A percentile compares a stretch with the other conserved stretches of the same genome.
Conservation (phyloP, 345 rosid species). For the Aethionema arabicum region DNA sequence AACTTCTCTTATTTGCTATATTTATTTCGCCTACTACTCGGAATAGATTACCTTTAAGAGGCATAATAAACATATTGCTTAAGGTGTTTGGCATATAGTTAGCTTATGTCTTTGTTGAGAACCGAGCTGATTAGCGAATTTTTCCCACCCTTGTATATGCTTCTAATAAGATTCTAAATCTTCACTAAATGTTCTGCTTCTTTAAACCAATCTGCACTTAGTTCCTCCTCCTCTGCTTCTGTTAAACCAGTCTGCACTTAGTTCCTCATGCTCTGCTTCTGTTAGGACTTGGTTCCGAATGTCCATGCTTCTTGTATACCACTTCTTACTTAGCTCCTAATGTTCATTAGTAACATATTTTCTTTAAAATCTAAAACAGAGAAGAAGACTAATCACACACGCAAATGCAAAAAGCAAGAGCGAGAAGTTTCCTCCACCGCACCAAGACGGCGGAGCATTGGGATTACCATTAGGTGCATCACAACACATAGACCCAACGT, state of each 20-base stretch:
- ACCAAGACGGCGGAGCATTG: conserved; percentile 90
- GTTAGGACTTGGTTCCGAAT: too few species aligned
- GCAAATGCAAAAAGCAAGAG: conserved; percentile 96
- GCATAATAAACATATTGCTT: not conserved
- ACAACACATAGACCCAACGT: conserved; percentile 79
- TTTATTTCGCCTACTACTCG: not conserved
- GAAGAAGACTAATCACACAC: conserved; percentile 79
- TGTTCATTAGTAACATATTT: too few species aligned
- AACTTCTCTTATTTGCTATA: not conserved
- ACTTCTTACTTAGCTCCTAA: too few species aligned
- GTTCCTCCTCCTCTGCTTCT: too few species aligned
- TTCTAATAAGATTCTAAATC: not conserved
- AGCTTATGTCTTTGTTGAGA: conserved; percentile 6
- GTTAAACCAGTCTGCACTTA: too few species aligned
- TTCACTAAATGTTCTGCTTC: conserved; percentile 1
- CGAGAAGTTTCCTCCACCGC: conserved; percentile 96
- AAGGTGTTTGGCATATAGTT: not conserved
- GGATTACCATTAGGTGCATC: conserved; percentile 78
- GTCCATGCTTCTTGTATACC: too few species aligned
- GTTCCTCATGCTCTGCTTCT: too few species aligned
- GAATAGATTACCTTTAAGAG: conserved; percentile 13
- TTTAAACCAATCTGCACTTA: too few species aligned
- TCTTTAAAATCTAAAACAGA: conserved; percentile 43
- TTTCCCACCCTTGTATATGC: not conserved
- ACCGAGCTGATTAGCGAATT: conserved; percentile 7